Evolutionary conservation across 768 basidiomycete genomes (phyloP), one percentile per base, ranked within the genome.

Genomic region (Naganishia onofrii): DNA sequence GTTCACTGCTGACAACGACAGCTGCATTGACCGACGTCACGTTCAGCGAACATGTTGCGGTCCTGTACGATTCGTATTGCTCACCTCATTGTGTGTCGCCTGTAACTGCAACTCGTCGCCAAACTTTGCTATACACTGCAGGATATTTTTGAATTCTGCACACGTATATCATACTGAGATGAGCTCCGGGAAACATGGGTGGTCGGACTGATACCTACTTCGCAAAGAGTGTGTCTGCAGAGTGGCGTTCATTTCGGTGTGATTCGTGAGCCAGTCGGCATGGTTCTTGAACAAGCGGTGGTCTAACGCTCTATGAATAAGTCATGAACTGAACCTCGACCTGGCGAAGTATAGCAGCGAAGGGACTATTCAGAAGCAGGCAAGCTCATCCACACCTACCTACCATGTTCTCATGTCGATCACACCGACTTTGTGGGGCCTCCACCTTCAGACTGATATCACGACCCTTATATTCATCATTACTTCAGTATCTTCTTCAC

Each of bases 51-150:
- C 0, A 38, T 48, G 12, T 8, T n/a, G n/a, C 8, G 32, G 4
- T 3, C 4, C 10, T 4, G 21, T 9, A 13, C 12, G 3, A 19
- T 15, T 26, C 34, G 23, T 51, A 7, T 15, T 42, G 73, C 78
- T 72, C 48, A 81, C 80, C n/a, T 67, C 67, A 63, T 72, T 73
- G 44, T 71, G 67, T 44, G 72, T 76, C 10, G 78, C 78, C 54
- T 78, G 76, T 0, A 81, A 74, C 63, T 75, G 67, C 23, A 81
- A 72, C 26, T 81, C 80, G 32, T 81, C 80, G 0, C 80, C 80
- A 60, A 78, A 81, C 58, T 75, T 79, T 53, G 76, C 68, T 12
- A 78, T 75, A 58, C 80, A 81, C 58, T 77, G 77, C 1, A 81
- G 72, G 17, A 81, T 55, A 29, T 73, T 71, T 34, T 76, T 71